A percentile compares a stretch with the other conserved stretches of the same genome.
These are phyloP conservation scores for Vanrija pseudolonga DNA, from an alignment of 1,284 basidiomycete genomes.

Conservation along the genomic window DNA sequence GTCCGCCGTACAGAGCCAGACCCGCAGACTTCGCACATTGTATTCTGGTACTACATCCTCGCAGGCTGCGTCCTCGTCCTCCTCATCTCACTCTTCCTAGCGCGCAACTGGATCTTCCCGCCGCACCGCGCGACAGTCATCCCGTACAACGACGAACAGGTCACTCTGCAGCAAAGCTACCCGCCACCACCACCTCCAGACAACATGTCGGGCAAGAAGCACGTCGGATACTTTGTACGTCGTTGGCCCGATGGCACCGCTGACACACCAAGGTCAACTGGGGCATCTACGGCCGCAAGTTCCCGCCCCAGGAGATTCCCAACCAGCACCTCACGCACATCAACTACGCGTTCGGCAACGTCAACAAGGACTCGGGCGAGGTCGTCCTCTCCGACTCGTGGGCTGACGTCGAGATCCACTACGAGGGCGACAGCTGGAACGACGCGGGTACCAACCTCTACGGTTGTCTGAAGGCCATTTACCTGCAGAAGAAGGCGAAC, in stretches of 20 bases:
- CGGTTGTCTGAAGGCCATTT: conserved; percentile 83
- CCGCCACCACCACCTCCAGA: neutral
- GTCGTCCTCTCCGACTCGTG: conserved; percentile 73
- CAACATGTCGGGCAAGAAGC: conserved; percentile 20
- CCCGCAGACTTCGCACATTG: too few relatives aligned
- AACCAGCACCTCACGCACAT: conserved; percentile 68
- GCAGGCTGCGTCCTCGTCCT: neutral
- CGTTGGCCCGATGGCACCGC: neutral
- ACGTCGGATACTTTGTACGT: conserved; percentile 39
- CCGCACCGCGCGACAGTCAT: neutral
- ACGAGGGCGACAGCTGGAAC: conserved; percentile 80
- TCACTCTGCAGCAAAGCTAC: neutral
- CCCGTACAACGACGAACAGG: neutral
- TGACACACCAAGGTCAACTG: conserved; percentile 37
- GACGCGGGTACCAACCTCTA: conserved; percentile 76
- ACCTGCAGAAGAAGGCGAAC: conserved; percentile 72
- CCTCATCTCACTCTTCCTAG: conserved; percentile 3
- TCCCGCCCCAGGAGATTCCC: conserved; percentile 65
- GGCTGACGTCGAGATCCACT: conserved; percentile 70
- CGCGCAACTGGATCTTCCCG: neutral
- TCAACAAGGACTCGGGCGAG: conserved; percentile 62
- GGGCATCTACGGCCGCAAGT: conserved; percentile 95
- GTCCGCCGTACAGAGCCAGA: too few relatives aligned
- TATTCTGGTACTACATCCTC: neutral
- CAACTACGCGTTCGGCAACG: conserved; percentile 85